Evolutionary conservation across 192 early-diverging fungal species (phyloP), one percentile per base, ranked within the genome.

Genomic region (Diversispora eburnea): DNA sequence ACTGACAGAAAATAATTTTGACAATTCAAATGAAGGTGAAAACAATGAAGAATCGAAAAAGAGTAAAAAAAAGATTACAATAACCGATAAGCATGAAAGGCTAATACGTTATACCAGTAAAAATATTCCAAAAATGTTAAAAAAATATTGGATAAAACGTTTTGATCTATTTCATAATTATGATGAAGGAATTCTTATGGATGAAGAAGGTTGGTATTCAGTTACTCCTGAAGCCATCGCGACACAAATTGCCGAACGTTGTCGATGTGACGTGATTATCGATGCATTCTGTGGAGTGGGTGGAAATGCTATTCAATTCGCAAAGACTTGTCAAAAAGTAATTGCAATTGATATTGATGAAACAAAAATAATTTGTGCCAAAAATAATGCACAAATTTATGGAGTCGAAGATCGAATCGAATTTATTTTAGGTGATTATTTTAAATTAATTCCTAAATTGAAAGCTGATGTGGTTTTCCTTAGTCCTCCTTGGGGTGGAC

Each of bases 221-320:
- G 94, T 98, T 1, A 99, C 96, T 0, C 97, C 95, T 1, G 97
- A 99, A 73, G 77, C 82, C 51, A 91, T 99, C 48, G 95, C 96
- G 7, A 70, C 79, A 20, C 88, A 97, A 75, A 89, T 93, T 15
- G 95, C 87, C 8, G 67, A 87, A 47, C 82, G 95, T 10, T 89
- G 91, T 68, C 65, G 80, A 9, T 81, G 84, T 48, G 80, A 85
- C 51, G 76, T 85, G 2, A 84, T 99, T 13, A 85, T 99, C 48
- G 97, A 99, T 70, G 96, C 91, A 0, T 98, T 96, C 74, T 96
- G 94, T 77, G 97, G 97, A 0, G 94, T 94, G 12, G 97, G 97
- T 15, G 97, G 97, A 4, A 99, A 99, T 76, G 76, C 94, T 17
- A 99, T 99, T 77, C 95, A 98, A 80, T 98, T 99, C 86, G 96